Evolutionary conservation across 768 basidiomycete species (phyloP).

Genomic region (Suillus cothurnatus): DNA sequence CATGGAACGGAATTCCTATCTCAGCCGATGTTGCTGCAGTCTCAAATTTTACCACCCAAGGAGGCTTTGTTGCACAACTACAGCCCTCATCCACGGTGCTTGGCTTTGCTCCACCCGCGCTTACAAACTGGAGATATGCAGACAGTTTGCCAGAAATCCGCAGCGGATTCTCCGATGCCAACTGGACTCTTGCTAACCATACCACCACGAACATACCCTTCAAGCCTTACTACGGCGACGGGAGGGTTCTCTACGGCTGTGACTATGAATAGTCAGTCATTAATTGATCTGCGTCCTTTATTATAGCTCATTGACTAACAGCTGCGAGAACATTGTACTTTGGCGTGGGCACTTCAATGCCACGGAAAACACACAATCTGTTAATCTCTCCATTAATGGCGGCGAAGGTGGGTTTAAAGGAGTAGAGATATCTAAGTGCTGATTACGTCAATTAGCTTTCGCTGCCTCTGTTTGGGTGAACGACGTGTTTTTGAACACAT

Average conservation of each 20-base stretch:
- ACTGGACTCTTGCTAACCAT: conserved; percentile 69
- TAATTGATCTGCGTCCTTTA: conserved; percentile 9
- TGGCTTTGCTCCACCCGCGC: conserved; percentile 44
- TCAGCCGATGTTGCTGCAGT: conserved; percentile 37
- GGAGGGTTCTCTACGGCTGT: conserved; percentile 79
- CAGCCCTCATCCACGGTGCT: conserved; percentile 28
- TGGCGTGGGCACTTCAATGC: conserved; percentile 82
- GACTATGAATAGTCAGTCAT: conserved; percentile 79
- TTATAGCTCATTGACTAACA: conserved; percentile 27
- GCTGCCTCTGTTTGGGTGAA: conserved; percentile 86
- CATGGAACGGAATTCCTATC: conserved; percentile 70
- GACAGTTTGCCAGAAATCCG: conserved; percentile 76
- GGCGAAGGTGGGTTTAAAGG: conserved; percentile 56
- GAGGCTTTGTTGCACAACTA: conserved; percentile 54
- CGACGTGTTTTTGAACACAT: conserved; percentile 66
- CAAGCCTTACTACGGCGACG: conserved; percentile 73
- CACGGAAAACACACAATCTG: conserved; percentile 58
- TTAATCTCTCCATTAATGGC: conserved; percentile 80
- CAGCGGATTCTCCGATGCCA: conserved; percentile 56
- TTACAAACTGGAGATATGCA: conserved; percentile 73
- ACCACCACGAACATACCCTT: conserved; percentile 72
- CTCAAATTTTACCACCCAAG: conserved; percentile 32
- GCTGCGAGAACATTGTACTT: conserved; percentile 81
- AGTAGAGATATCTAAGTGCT: neutral
- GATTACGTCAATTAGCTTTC: conserved; percentile 47